Evolutionary conservation across 306 rosid genomes (phyloP).

Genomic region (Quillaja saponaria): DNA sequence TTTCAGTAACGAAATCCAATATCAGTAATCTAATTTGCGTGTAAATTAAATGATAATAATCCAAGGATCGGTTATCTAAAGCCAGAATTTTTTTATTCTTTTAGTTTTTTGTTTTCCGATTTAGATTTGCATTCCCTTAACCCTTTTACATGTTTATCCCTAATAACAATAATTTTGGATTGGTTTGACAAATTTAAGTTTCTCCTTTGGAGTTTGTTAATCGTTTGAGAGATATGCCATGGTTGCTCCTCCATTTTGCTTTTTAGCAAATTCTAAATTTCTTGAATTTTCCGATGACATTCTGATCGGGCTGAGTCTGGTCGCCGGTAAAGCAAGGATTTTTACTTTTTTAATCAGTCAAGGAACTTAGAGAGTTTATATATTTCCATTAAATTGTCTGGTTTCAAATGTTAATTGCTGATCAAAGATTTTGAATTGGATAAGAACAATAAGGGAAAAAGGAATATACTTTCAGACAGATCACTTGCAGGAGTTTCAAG

Average conservation of each 20-base stretch:
- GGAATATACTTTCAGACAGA: no score
- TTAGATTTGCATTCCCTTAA: background rate
- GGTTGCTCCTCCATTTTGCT: background rate
- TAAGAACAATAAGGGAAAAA: no score
- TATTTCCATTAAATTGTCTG: no score
- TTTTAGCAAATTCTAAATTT: background rate
- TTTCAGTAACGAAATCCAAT: constrained; percentile 33
- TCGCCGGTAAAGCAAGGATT: constrained; percentile 2
- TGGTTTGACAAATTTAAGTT: background rate
- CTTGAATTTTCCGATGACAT: background rate
- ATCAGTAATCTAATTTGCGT: constrained; percentile 25
- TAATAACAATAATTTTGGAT: background rate
- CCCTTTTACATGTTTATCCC: background rate
- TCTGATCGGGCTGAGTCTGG: background rate
- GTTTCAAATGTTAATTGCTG: background rate
- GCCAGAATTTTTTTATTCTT: background rate
- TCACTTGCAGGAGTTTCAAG: no score
- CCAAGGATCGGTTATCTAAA: constrained; percentile 17
- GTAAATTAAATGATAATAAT: background rate
- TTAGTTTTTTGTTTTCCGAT: background rate
- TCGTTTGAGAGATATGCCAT: constrained; percentile 4
- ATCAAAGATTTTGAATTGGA: background rate
- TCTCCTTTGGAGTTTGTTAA: background rate
- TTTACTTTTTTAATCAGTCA: background rate
- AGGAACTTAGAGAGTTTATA: no score